Percentiles rank a stretch among this genome's conserved stretches.
These are phyloP conservation scores for Serpula lacrymans DNA, from an alignment of 768 basidiomycete genomes.

Conservation along the genomic window DNA sequence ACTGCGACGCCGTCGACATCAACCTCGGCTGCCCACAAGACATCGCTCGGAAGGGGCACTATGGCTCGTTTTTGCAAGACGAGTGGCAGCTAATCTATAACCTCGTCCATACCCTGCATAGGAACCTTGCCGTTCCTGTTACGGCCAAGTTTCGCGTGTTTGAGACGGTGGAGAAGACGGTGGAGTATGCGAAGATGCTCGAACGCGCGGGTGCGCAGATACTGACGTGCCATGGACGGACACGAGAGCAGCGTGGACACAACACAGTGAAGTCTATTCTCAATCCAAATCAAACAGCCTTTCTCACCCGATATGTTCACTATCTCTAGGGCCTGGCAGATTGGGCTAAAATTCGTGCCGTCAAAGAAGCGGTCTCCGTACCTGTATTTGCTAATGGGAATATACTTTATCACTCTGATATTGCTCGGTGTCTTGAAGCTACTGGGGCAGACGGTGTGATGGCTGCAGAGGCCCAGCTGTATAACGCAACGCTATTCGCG, in stretches of 20 bases:
- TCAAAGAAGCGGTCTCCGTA: conserved; percentile 84
- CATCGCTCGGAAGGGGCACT: conserved; percentile 83
- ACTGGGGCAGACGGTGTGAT: conserved; percentile 93
- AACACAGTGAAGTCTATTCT: conserved; percentile 49
- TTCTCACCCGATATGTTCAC: conserved; percentile 4
- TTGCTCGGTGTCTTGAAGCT: conserved; percentile 69
- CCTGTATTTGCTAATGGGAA: conserved; percentile 99
- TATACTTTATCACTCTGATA: conserved; percentile 83
- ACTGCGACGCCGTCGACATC: conserved; percentile 93
- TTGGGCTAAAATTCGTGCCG: conserved; percentile 86
- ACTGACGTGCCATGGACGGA: conserved; percentile 88
- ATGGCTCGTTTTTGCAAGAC: conserved; percentile 90
- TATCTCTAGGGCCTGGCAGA: conserved; percentile 71
- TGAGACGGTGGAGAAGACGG: conserved; percentile 78
- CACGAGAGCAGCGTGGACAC: conserved; percentile 89
- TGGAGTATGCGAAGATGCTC: conserved; percentile 94
- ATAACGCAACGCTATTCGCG: conserved; percentile 83
- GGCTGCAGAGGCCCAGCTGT: conserved; percentile 92
- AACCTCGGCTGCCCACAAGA: conserved; percentile 96
- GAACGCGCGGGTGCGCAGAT: conserved; percentile 95
- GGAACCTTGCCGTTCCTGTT: conserved; percentile 84
- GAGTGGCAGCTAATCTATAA: conserved; percentile 88
- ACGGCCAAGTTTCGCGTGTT: conserved; percentile 97
- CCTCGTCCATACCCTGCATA: conserved; percentile 83
- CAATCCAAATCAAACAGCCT: background rate